A percentile compares a stretch with the other conserved stretches of the same genome.
Evolutionary conservation across 768 basidiomycete genomes (phyloP).

Genomic region (Tricholoma matsutake): DNA sequence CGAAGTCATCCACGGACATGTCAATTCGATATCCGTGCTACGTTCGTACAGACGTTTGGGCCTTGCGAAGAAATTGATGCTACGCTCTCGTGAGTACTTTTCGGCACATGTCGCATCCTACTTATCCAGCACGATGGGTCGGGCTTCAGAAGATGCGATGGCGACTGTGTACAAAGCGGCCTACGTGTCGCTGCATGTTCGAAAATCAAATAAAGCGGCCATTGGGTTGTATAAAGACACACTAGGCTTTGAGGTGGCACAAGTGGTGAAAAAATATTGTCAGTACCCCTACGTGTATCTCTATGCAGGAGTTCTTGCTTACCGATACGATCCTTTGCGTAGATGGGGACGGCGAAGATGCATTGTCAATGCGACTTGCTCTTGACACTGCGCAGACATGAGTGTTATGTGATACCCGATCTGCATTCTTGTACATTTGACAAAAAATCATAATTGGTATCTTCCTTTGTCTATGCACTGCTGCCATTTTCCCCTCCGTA

Average conservation of each 20-base stretch:
- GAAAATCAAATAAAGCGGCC: slow-evolving; percentile 93
- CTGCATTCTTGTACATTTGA: not conserved
- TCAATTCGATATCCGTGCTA: slow-evolving; percentile 95
- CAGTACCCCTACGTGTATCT: slow-evolving; percentile 27
- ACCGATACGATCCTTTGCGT: not conserved
- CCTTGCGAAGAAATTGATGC: slow-evolving; percentile 91
- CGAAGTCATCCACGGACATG: slow-evolving; percentile 70
- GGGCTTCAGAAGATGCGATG: slow-evolving; percentile 81
- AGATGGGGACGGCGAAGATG: slow-evolving; percentile 91
- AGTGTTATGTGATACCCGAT: not conserved
- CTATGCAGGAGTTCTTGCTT: not conserved
- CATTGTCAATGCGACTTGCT: slow-evolving; percentile 72
- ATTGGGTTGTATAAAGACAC: slow-evolving; percentile 86
- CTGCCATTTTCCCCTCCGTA: not conserved
- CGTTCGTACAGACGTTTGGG: slow-evolving; percentile 89
- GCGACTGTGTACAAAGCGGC: slow-evolving; percentile 77
- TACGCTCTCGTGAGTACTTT: slow-evolving; percentile 74
- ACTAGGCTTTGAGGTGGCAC: slow-evolving; percentile 83
- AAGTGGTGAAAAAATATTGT: slow-evolving; percentile 92
- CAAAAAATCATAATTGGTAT: not conserved
- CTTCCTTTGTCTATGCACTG: not conserved
- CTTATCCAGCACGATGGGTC: not conserved
- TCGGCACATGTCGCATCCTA: not conserved
- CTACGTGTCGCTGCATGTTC: slow-evolving; percentile 86
- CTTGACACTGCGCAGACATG: slow-evolving; percentile 5